These are phyloP conservation scores for Solanum medicagineum DNA, from an alignment of 257 asterid genomes.

Conservation along the genomic window DNA sequence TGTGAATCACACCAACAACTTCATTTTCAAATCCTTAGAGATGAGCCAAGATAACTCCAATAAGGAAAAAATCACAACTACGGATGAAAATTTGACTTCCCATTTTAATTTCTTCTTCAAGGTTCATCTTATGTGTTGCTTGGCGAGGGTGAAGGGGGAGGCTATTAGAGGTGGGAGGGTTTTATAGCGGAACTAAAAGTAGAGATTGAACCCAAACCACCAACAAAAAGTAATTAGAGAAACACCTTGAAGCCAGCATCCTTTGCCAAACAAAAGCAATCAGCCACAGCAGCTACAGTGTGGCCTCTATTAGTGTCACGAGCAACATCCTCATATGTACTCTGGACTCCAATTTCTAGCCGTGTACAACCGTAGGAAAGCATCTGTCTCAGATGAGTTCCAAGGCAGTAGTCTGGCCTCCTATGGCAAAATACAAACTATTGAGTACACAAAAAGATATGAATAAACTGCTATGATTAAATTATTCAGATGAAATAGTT, in stretches of 20 bases:
- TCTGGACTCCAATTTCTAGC: conserved; percentile 96
- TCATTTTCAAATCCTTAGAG: background rate
- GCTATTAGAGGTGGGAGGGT: background rate
- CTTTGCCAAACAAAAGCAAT: conserved; percentile 96
- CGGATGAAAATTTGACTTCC: background rate
- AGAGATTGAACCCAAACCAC: background rate
- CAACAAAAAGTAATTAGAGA: conserved; percentile 1
- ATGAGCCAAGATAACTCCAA: background rate
- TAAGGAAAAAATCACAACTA: background rate
- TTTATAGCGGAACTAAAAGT: background rate
- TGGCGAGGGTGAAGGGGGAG: background rate
- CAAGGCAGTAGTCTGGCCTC: conserved; percentile 98
- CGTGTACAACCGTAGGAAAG: conserved; percentile 93
- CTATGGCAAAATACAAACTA: conserved; percentile 22
- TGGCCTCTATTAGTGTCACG: conserved; percentile 98
- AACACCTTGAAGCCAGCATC: conserved; percentile 97
- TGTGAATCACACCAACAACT: background rate
- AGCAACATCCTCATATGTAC: conserved; percentile 99
- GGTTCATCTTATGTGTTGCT: background rate
- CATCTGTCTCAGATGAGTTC: conserved; percentile 98
- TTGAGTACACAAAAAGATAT: conserved; percentile 3
- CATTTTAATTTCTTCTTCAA: background rate
- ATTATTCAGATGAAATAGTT: background rate
- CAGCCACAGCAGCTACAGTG: conserved; percentile 98
- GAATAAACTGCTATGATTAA: background rate